A percentile compares a stretch with the other conserved stretches of the same genome.
Conservation (phyloP, 345 rosid species). For the Pugionium dolabratum region DNA sequence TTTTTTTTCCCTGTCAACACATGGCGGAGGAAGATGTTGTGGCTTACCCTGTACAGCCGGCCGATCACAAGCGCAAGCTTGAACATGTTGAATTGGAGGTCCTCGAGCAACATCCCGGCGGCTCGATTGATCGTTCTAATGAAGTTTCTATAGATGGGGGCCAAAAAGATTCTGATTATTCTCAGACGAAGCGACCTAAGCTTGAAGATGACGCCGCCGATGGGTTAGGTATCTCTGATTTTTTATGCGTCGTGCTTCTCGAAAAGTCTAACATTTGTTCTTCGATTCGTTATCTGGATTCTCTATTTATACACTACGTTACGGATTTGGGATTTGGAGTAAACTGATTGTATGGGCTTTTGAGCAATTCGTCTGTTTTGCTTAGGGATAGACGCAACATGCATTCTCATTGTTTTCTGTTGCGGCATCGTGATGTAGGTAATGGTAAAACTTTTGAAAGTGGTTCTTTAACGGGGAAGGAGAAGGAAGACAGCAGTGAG, state of each 20-base stretch:
- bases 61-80: constrained; percentile 79
- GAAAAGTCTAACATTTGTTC: no score
- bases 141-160: constrained; percentile 26
- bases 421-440: constrained; percentile 13
- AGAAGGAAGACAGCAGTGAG: constrained; percentile 31
- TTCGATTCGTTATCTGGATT: no score
- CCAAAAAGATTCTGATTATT: constrained; percentile 41
- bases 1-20: neutral
- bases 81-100: constrained; percentile 51
- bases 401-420: constrained; percentile 1
- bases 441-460: constrained; percentile 32
- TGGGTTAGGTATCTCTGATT: constrained; percentile 46
- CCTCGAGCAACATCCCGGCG: constrained; percentile 1
- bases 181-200: constrained; percentile 57
- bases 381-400: neutral
- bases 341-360: neutral
- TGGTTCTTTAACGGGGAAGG: constrained; percentile 22
- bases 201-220: constrained; percentile 51
- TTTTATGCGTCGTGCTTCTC: neutral
- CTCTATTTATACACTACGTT: neutral
- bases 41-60: constrained; percentile 36
- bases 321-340: neutral
- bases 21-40: constrained; percentile 74
- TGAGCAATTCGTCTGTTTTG: neutral
- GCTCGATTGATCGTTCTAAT: constrained; percentile 3